Conservation (phyloP, 176 grass and related monocot genomes). For the Bromus sterilis region DNA sequence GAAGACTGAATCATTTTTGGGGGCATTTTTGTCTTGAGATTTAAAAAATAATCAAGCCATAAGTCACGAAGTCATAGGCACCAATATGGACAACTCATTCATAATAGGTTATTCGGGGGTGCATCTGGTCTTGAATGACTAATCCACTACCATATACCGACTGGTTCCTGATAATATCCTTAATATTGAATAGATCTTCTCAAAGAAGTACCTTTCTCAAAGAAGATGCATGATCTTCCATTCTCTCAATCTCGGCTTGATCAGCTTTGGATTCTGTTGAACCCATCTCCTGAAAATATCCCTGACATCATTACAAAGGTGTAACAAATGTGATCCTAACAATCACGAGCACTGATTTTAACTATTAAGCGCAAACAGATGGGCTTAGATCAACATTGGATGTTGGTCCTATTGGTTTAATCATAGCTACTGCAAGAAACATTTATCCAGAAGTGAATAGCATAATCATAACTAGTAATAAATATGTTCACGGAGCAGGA, state of each 20-base stretch:
- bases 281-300: slow-evolving; percentile 41
- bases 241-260: slow-evolving; percentile 58
- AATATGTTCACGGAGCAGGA: background rate
- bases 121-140: background rate
- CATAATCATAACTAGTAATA: background rate
- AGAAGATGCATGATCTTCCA: slow-evolving; percentile 72
- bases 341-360: background rate
- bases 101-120: background rate
- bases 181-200: slow-evolving; percentile 1
- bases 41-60: background rate
- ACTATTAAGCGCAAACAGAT: background rate
- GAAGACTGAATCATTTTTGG: background rate
- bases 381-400: background rate
- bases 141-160: background rate
- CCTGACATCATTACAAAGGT: background rate
- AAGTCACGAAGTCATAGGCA: background rate
- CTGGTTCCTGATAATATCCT: background rate
- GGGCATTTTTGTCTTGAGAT: background rate
- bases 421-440: background rate
- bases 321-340: background rate
- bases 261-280: slow-evolving; percentile 40
- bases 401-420: background rate
- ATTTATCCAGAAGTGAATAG: background rate
- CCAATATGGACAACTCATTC: background rate
- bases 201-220: slow-evolving; percentile 68